Conservation (phyloP, 768 basidiomycete species). For the Kwoniella europaea region DNA sequence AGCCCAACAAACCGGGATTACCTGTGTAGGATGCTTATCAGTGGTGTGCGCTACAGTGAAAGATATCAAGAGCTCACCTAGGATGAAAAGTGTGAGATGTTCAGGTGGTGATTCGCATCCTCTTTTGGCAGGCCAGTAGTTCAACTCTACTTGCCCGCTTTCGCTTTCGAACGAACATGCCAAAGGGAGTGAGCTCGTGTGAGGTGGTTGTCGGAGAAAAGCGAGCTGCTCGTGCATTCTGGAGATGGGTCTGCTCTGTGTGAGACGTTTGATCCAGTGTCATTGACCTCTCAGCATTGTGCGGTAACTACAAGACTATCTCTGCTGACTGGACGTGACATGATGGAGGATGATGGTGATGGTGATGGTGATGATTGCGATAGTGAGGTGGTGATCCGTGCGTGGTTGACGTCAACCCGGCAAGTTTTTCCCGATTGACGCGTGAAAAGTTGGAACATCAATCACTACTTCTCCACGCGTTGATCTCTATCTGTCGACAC, state of each 20-base stretch:
- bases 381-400: neutral
- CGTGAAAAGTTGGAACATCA: conserved; percentile 9
- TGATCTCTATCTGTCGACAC: neutral
- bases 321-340: conserved; percentile 1
- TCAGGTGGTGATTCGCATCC: conserved; percentile 21
- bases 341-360: neutral
- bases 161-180: conserved; percentile 20
- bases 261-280: neutral
- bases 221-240: conserved; percentile 18
- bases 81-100: conserved; percentile 42
- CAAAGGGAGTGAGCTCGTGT: neutral
- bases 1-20: conserved; percentile 69
- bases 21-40: conserved; percentile 44
- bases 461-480: conserved; percentile 5
- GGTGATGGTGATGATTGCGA: neutral
- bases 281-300: neutral
- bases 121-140: conserved; percentile 40
- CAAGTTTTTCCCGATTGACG: conserved; percentile 11
- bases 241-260: neutral
- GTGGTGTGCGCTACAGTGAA: too few relatives aligned
- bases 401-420: conserved; percentile 22
- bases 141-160: conserved; percentile 37
- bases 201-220: conserved; percentile 21
- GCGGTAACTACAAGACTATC: neutral
- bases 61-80: conserved; percentile 29